Evolutionary conservation across 805 yeast genomes (phyloP), one percentile per base, ranked within the genome.

Genomic region (Kregervanrija fluxuum): DNA sequence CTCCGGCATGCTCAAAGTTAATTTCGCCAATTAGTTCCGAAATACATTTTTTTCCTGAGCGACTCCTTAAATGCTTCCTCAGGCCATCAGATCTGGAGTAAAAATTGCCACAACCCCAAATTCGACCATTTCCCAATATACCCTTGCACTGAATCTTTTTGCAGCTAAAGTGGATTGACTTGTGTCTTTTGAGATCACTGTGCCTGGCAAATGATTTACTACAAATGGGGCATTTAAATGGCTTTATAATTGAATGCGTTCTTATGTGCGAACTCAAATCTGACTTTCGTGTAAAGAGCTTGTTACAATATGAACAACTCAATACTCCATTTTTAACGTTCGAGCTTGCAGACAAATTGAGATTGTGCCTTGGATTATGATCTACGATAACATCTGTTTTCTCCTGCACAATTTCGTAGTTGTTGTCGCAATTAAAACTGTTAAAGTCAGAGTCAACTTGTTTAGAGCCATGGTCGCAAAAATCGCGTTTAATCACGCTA

Each of bases 211-310:
- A 50, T 15, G 34, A 47, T 22, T 43, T 47, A 9, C 40, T 40
- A 33, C 53, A 50, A 37, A 37, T 16, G 14, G 22, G 6, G 33
- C 53, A 50, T 4, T 32, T 13, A 40, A 41, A 46, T 17, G 53
- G 53, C n/a, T 45, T 50, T 1, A 38, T 22, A 6, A 37, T 41
- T 15, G 43, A 33, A 43, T 50, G 53, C 15, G 46, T 35, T 13
- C 53, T 45, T 31, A 42, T 35, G 35, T 50, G 53, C 2, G 53
- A 50, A 35, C 48, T 51, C 40, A 47, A 48, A 31, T 50, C 47
- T 6, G 53, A 50, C 37, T 50, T 50, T 5, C 53, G 31, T 30
- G 48, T 46, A 22, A 50, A 50, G 8, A 12, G 33, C 16, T 50
- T 50, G 11, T 42, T 44, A 35, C 53, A 50, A 5, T 43, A 36